A percentile compares a stretch with the other conserved stretches of the same genome.
Conservation (phyloP, 225 moss, liverwort and hornwort genomes). For the Bryum argenteum region DNA sequence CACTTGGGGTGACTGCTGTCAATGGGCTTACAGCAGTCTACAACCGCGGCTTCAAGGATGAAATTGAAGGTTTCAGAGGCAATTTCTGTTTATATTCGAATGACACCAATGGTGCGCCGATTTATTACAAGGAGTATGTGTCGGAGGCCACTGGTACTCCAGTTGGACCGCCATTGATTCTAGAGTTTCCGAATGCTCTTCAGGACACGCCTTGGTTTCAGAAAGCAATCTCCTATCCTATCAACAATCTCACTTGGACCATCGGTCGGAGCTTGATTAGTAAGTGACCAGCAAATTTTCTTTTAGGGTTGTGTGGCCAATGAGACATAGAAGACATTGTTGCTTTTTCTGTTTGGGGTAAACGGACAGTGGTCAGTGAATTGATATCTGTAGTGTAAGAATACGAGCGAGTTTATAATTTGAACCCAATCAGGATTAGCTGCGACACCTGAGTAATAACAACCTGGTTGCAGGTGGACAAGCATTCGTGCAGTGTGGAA, state of each 20-base stretch:
- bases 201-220: conserved; percentile 60
- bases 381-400: neutral
- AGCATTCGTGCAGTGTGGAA: conserved; percentile 66
- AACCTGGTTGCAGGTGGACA: conserved; percentile 55
- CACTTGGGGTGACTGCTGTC: conserved; percentile 67
- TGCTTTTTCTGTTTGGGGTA: neutral
- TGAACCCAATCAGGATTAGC: neutral
- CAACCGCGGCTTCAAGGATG: conserved; percentile 51
- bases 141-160: conserved; percentile 62
- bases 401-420: neutral
- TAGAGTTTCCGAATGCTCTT: conserved; percentile 42
- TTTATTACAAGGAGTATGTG: conserved; percentile 68
- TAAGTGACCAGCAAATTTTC: conserved; percentile 37
- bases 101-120: conserved; percentile 43
- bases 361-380: neutral
- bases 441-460: conserved; percentile 17
- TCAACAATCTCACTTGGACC: conserved; percentile 67
- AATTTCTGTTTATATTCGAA: conserved; percentile 62
- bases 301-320: conserved; percentile 10
- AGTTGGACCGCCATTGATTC: conserved; percentile 46
- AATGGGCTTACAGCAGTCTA: conserved; percentile 71
- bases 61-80: conserved; percentile 47
- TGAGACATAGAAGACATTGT: neutral
- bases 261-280: conserved; percentile 61
- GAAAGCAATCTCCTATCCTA: conserved; percentile 57